A percentile compares a stretch with the other conserved stretches of the same genome.
phyloP scores from a whole-genome alignment of 257 asterid genomes.

The Mitragyna speciosa region DNA sequence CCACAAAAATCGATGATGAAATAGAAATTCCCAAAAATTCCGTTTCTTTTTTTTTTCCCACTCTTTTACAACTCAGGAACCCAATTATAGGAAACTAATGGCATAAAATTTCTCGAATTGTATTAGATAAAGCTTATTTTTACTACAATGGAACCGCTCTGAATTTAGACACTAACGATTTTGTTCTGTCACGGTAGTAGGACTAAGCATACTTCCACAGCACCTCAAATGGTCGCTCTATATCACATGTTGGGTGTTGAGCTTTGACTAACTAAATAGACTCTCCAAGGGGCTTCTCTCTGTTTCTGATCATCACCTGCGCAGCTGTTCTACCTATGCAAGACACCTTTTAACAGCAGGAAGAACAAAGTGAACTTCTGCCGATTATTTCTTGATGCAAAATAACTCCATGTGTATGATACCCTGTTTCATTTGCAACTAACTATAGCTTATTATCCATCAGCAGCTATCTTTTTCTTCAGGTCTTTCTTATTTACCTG shows the following conservation, averaged over 20 bases:
- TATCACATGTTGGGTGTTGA: too few relatives aligned
- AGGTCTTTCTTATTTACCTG: conserved; percentile 91
- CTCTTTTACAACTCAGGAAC: too few relatives aligned
- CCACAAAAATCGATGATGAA: too few relatives aligned
- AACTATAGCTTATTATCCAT: neutral
- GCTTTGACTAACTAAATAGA: neutral
- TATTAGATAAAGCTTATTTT: neutral
- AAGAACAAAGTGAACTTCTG: neutral
- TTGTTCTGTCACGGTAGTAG: neutral
- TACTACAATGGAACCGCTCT: neutral
- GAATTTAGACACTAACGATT: neutral
- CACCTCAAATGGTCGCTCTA: neutral
- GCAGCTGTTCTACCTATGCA: neutral
- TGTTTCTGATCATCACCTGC: neutral
- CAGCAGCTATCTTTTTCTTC: conserved; percentile 53
- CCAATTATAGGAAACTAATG: too few relatives aligned
- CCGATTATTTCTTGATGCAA: neutral
- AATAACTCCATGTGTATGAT: too few relatives aligned
- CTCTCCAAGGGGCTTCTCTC: neutral
- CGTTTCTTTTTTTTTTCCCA: too few relatives aligned
- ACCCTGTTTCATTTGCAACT: neutral
- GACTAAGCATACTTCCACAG: neutral
- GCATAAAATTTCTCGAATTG: neutral
- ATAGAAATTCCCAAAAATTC: too few relatives aligned
- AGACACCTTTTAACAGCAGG: neutral